Evolutionary conservation across 306 rosid genomes (phyloP).

Genomic region (Ochetophila trinervis): DNA sequence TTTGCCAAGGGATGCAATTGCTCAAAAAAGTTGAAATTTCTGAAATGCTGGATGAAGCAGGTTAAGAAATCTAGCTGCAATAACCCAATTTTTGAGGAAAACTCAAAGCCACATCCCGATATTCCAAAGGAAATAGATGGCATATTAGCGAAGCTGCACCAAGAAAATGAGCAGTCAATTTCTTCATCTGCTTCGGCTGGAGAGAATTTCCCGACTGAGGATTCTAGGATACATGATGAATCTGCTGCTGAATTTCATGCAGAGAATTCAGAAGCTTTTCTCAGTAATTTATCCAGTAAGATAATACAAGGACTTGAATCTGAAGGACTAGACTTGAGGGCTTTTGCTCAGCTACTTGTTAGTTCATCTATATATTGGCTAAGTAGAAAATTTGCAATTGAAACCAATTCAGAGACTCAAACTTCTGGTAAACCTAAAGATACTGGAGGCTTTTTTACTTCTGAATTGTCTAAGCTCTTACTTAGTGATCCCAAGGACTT

Average conservation of each 20-base stretch:
- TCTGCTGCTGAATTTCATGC: constrained; percentile 37
- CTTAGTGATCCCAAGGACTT: constrained; percentile 75
- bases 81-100: constrained; percentile 22
- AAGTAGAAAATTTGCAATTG: constrained; percentile 38
- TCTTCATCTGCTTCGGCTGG: constrained; percentile 45
- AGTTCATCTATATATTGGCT: constrained; percentile 61
- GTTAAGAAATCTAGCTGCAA: constrained; percentile 43
- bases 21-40: constrained; percentile 62
- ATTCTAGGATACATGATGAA: constrained; percentile 48
- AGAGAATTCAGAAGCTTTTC: constrained; percentile 56
- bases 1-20: constrained; percentile 38
- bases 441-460: constrained; percentile 29
- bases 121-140: constrained; percentile 25
- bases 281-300: constrained; percentile 56
- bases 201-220: constrained; percentile 37
- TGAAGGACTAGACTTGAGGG: constrained; percentile 56
- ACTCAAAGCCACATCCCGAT: constrained; percentile 23
- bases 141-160: constrained; percentile 34
- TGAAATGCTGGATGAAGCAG: constrained; percentile 89
- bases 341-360: constrained; percentile 75
- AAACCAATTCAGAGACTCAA: constrained; percentile 35
- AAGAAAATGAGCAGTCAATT: constrained; percentile 47
- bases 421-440: constrained; percentile 29
- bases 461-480: constrained; percentile 48
- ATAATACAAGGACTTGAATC: constrained; percentile 73